Evolutionary conservation across 2,329 filamentous ascomycete genomes (phyloP), one percentile per base, ranked within the genome.

Genomic region (Fusarium torulosum): DNA sequence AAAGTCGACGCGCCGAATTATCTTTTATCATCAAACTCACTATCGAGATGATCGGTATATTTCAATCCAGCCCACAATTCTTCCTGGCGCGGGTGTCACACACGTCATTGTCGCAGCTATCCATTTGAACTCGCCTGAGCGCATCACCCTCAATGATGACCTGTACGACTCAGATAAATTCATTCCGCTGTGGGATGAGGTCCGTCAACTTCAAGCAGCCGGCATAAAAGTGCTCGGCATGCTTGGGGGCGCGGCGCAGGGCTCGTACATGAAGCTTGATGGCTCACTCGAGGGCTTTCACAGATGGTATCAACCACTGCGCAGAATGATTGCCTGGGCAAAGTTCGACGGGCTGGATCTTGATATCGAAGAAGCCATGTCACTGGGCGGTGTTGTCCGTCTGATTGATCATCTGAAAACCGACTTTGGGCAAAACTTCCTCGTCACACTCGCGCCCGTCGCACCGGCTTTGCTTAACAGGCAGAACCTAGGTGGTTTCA

Each of bases 71-170:
- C 84, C 84, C 23, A 72, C 85, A 51, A 78, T 77, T 19, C 74
- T 80, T 35, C 69, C 80, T 2, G 73, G 75, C 20, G 79, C 84
- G 23, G 79, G 81, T 20, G 77, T 85, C 19, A 96, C 93, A 0
- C 93, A 97, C 79, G 83, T 97, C 51, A 93, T 96, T 64, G 79
- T 97, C 42, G 92, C 91, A 2, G 93, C 93, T 0, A 88, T 97
- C 51, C 93, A 97, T 75, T 81, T 97, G 64, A 93, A 94, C 76
- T 83, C 85, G 8, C 78, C 78, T 13, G 87, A 90, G 2, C 84
- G 83, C 11, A 86, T 94, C 70, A 91, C 88, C 0, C 84, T 97
- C 54, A 97, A 97, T 76, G 89, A 97, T 79, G 86, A 92, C 74
- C 83, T 84, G 0, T 92, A 92, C 1, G 79, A 85, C 14, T 79